Conservation (phyloP, 371 early-diverging fungal genomes). For the Phascolomyces articulosus region DNA sequence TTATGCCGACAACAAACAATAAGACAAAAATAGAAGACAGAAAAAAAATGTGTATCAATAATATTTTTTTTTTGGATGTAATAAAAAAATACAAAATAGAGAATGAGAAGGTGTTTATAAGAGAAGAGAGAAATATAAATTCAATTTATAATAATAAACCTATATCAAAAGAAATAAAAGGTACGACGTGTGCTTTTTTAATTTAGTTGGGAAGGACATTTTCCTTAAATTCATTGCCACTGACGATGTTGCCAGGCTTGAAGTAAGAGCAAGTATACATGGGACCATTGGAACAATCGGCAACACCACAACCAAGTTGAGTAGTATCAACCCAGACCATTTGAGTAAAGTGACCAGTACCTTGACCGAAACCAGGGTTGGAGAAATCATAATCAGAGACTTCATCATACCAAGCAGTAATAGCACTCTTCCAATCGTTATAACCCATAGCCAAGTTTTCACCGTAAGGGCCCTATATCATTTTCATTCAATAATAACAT, state of each 20-base stretch:
- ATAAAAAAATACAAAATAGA: too few species aligned
- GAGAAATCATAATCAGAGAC: constrained; percentile 41
- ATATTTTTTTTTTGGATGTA: too few species aligned
- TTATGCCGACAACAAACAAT: too few species aligned
- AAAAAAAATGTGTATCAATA: too few species aligned
- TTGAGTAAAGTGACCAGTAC: constrained; percentile 58
- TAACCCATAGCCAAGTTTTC: constrained; percentile 57
- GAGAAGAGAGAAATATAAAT: too few species aligned
- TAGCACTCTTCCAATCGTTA: constrained; percentile 25
- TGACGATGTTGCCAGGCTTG: constrained; percentile 25
- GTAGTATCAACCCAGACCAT: constrained; percentile 56
- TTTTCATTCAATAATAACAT: background rate
- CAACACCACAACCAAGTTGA: constrained; percentile 57
- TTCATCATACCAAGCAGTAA: constrained; percentile 54
- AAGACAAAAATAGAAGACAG: too few species aligned
- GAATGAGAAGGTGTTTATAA: too few species aligned
- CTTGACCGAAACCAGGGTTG: constrained; percentile 23
- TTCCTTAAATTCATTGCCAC: constrained; percentile 34
- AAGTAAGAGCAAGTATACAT: constrained; percentile 55
- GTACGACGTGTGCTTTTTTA: too few species aligned
- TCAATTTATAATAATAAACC: too few species aligned
- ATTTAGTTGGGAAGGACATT: constrained; percentile 31
- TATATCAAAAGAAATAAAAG: too few species aligned
- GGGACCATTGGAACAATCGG: constrained; percentile 36
- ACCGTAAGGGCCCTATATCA: constrained; percentile 27